Evolutionary conservation across 352 stramenopile genomes (phyloP), one percentile per base, ranked within the genome.

Genomic region (Peronospora belbahrii): DNA sequence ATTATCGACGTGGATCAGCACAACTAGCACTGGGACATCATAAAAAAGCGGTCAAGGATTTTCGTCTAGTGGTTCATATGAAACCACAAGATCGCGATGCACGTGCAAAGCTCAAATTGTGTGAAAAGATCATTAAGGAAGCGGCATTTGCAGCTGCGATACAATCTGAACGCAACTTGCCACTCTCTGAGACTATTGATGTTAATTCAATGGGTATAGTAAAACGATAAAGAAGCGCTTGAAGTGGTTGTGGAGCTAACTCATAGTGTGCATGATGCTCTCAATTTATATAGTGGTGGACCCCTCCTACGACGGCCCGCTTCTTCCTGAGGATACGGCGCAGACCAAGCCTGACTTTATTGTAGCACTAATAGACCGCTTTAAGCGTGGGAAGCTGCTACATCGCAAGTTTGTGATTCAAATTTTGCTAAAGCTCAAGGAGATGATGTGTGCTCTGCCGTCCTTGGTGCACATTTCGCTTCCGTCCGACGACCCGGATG

Each of bases 331-430:
- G 3, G 75, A 92, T 11, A 39, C 64, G 2, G 39, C 52, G 27
- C 48, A 70, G n/a, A 78, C 65, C 4, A 86, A 81, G 46, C 51
- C 67, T 6, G 87, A 96, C 31, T 97, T 97, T 52, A 65, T 97
- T 20, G 52, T 95, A 48, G 83, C 86, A 27, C 75, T 97, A 24
- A 87, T 99, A 62, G 82, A 99, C 35, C 79, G 85, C 44, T 98
- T 99, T 66, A 96, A 96, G 52, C 74, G 94, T 18, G 90, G 97
- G 63, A 98, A 99, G 65, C 65, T 98, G 20, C 80, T 99, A 46
- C 96, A 98, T 65, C 97, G 95, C 64, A 97, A 97, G 67, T 98
- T 98, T 65, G 92, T 99, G 8, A 84, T 97, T 35, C 79, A 96
- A 53, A 94, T 99, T 40, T 68, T 99, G 36, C 65, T 98, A 18